Evolutionary conservation across 495 filamentous ascomycete species (phyloP), one percentile per base, ranked within the genome.

Genomic region (Pseudevernia furfuracea): DNA sequence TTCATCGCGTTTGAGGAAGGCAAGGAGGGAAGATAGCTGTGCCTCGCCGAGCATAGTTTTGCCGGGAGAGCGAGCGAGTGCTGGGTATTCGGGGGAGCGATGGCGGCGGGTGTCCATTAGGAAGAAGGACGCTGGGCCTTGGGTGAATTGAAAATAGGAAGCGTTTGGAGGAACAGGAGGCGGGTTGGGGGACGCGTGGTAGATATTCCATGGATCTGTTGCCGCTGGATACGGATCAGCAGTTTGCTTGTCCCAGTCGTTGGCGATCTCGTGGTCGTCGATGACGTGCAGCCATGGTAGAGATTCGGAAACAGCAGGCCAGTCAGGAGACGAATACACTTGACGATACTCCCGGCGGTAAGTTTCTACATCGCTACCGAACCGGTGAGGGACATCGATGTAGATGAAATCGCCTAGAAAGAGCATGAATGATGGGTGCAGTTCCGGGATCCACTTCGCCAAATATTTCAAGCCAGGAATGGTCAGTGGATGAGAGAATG

Each of bases 351-450:
- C 90, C 66, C 88, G 81, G 41, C 94, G 86, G 75, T 97, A 97
- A 70, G 87, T 85, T 55, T 89, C 85, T 14, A 82, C 77, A 6
- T 82, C 79, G 25, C 79, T 85, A 17, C 90, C 92, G 68, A 91
- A 88, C 43, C 87, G 85, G 37, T 83, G 79, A 0, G 94, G 94
- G 0, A 97, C 91, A 64, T 98, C 94, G 66, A 95, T 87, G 72
- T 98, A 98, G 72, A 98, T 96, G 73, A 97, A 98, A 72, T 98
- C 94, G n/a, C 93, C 94, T 0, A 98, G 84, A 79, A 98, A 98
- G 32, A 98, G 82, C 92, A 98, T 97, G 68, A 98, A 97, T 62
- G 87, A 85, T 0, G 90, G 82, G 32, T 84, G 77, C 7, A 93
- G 75, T 8, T 75, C 71, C 3, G 87, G 85, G 8, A 94, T 73